phyloP scores from a whole-genome alignment of 257 asterid species.

The Solanum virginianum region DNA sequence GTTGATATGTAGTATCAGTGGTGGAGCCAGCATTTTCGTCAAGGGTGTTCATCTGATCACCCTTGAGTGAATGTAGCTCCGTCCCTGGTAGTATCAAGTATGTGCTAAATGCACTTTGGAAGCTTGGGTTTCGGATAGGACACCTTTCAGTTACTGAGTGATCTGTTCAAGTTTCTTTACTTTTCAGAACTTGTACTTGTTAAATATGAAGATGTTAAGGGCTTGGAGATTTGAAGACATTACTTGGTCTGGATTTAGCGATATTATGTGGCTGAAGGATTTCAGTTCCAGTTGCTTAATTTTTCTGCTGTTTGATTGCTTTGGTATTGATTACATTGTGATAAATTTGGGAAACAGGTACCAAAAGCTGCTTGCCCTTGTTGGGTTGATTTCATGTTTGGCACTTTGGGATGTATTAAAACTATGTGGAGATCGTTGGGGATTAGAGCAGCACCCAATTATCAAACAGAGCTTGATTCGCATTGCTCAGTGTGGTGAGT shows the following conservation, averaged over 20 bases:
- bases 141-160: neutral
- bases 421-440: constrained; percentile 49
- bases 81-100: no score
- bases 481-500: constrained; percentile 75
- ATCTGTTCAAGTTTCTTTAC: neutral
- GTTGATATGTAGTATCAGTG: neutral
- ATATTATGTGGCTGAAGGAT: neutral
- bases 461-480: constrained; percentile 37
- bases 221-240: neutral
- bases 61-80: no score
- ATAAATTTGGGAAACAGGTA: constrained; percentile 31
- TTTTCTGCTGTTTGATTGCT: neutral
- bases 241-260: neutral
- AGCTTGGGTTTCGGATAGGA: neutral
- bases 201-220: neutral
- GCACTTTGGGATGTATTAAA: constrained; percentile 77
- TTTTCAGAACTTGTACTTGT: neutral
- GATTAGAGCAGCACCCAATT: constrained; percentile 39
- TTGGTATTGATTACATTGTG: neutral
- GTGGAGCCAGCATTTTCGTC: no score
- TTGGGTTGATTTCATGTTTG: constrained; percentile 60
- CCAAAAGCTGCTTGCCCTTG: constrained; percentile 72
- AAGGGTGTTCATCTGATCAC: no score
- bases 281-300: neutral
- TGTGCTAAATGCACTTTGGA: neutral